Evolutionary conservation across 2,329 filamentous ascomycete species (phyloP).

Genomic region (Penicillium digitatum): DNA sequence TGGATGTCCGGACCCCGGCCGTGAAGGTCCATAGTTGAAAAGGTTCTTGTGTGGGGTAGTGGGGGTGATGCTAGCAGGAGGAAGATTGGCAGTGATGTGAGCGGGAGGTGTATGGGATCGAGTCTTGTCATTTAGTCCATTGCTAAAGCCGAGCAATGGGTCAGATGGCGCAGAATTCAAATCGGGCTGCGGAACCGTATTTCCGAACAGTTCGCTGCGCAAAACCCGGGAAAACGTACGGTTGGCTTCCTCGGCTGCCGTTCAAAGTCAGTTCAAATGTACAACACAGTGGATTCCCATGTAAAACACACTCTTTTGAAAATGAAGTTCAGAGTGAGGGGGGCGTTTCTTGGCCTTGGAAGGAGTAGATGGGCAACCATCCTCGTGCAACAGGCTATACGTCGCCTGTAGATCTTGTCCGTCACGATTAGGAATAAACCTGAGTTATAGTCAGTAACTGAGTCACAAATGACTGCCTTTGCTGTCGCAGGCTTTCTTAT

Average conservation of each 20-base stretch:
- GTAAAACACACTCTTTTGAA: slow-evolving; percentile 72
- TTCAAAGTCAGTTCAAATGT: slow-evolving; percentile 10
- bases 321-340: slow-evolving; percentile 85
- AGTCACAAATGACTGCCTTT: not conserved
- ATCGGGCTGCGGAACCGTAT: slow-evolving; percentile 76
- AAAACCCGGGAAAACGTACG: slow-evolving; percentile 84
- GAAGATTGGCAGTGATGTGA: slow-evolving; percentile 60
- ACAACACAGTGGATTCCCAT: slow-evolving; percentile 1
- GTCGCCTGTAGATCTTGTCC: slow-evolving; percentile 91
- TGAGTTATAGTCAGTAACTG: slow-evolving; percentile 36
- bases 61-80: slow-evolving; percentile 71
- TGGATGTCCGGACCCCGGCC: slow-evolving; percentile 71
- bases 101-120: slow-evolving; percentile 78
- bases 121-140: slow-evolving; percentile 59
- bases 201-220: slow-evolving; percentile 87
- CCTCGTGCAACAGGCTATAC: slow-evolving; percentile 86
- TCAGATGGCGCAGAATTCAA: slow-evolving; percentile 61
- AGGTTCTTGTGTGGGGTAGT: slow-evolving; percentile 97
- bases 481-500: not conserved
- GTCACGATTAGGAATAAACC: slow-evolving; percentile 91
- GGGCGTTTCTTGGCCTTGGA: slow-evolving; percentile 79
- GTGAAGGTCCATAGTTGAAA: slow-evolving; percentile 81
- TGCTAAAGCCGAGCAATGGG: slow-evolving; percentile 44
- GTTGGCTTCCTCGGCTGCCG: slow-evolving; percentile 82
- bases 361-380: slow-evolving; percentile 86